Base-by-base conservation (phyloP, 257 asterid species). In the Pogostemon cablin region DNA sequence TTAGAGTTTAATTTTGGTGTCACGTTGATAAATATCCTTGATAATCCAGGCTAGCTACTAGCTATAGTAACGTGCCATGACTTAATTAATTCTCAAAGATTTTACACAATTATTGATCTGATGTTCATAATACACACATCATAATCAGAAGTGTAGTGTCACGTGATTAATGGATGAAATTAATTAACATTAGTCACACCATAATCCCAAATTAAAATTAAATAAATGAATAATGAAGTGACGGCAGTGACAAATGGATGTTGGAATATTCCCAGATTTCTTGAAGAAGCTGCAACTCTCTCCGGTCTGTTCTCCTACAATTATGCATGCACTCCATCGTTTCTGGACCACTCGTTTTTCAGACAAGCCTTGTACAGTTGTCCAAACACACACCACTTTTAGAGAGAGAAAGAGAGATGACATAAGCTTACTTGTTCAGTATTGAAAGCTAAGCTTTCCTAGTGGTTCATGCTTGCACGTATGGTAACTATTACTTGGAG, bases 381-480 rank as follows among this genome's bases (percentile, higher is more conserved):
- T 25, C 34, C 38, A 54, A 35, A 20, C 37, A 11, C 60, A 54
- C 11, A 15, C 57, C 57, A 52, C 57, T 32, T 52, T 32, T 12
- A 59, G 60, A 46, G 75, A 69, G 59, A 50, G 62, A 7, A 39
- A 12, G 8, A 2, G 7, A 25, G 1, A 44, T 20, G 70, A 59
- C 35, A 61, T 75, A 71, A 56, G 73, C 4, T 68, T 73, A 6
- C 44, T 69, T 59, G 65, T 76, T 79, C 62, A 73, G 70, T 54
- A 81, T 81, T 81, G 77, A 81, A 82, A 82, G 86, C 86, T 69
- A 79, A 79, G 83, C 63, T 75, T 78, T 34, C 71, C 34, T 5
- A 17, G 32, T 32, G 77, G 73, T 62, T 76, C 83, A 76, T 78
- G 76, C 86, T 76, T 82, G 81, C 83, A 82, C 80, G 83, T 73